These are phyloP conservation scores for Cucumis hystrix DNA, from an alignment of 306 rosid species.

Conservation along the genomic window DNA sequence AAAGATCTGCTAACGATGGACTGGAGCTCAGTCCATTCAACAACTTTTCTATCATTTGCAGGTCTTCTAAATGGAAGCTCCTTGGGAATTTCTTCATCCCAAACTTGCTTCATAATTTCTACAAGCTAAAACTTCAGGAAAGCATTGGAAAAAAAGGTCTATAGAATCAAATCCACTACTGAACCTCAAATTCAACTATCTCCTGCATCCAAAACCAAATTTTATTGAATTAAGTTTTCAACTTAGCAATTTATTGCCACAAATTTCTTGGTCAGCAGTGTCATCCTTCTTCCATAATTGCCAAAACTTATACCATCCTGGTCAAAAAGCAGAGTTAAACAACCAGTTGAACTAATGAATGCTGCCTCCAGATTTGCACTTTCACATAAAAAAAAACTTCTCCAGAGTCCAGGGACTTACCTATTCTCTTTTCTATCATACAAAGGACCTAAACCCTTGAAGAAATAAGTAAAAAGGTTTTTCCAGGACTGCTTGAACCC, in stretches of 20 bases:
- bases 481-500: neutral
- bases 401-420: neutral
- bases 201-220: neutral
- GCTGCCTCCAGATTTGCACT: neutral
- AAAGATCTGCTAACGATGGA: neutral
- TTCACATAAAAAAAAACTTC: neutral
- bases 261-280: neutral
- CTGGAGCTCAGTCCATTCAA: neutral
- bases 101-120: neutral
- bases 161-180: neutral
- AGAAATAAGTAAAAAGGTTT: neutral
- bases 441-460: neutral
- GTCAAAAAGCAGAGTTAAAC: neutral
- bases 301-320: neutral
- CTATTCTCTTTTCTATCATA: neutral
- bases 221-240: neutral
- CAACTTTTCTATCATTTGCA: neutral
- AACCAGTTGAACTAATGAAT: neutral
- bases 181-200: neutral
- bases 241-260: neutral
- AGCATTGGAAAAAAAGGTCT: neutral
- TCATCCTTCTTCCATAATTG: neutral
- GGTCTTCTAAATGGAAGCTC: neutral
- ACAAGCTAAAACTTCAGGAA: neutral
- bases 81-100: neutral